Evolutionary conservation across 1,139 yeast species (phyloP).

Genomic region (Pichia sp.): DNA sequence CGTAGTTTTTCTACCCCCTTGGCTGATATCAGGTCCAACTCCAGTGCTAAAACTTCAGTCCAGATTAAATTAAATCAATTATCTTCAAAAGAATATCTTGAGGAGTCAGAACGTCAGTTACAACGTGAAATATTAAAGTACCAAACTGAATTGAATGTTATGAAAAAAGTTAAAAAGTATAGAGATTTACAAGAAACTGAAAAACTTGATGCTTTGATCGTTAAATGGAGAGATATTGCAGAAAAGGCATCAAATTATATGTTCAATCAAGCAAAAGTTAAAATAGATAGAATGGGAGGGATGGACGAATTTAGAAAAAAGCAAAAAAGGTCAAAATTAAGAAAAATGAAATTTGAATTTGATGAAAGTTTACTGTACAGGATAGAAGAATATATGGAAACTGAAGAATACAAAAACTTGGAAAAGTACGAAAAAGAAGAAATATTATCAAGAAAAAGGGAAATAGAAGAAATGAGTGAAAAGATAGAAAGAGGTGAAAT

Average conservation of each 20-base stretch:
- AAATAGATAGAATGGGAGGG: constrained; percentile 41
- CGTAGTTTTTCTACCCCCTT: constrained; percentile 24
- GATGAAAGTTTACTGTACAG: constrained; percentile 30
- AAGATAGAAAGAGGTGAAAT: constrained; percentile 24
- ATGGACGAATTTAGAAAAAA: constrained; percentile 35
- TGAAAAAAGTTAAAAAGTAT: constrained; percentile 34
- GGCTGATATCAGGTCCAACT: constrained; percentile 15
- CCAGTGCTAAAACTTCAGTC: constrained; percentile 15
- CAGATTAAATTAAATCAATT: constrained; percentile 18
- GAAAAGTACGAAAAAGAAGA: constrained; percentile 24
- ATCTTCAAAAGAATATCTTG: constrained; percentile 11
- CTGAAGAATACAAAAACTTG: constrained; percentile 25
- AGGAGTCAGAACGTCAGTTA: constrained; percentile 18
- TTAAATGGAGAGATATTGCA: constrained; percentile 41
- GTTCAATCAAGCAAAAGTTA: constrained; percentile 36
- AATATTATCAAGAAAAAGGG: constrained; percentile 24
- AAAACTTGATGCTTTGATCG: constrained; percentile 30
- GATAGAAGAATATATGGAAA: constrained; percentile 31
- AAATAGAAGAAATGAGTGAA: constrained; percentile 31
- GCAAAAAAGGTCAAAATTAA: constrained; percentile 32
- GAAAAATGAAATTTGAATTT: constrained; percentile 31
- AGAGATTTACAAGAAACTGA: constrained; percentile 24
- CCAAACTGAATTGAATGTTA: constrained; percentile 27
- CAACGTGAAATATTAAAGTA: constrained; percentile 28
- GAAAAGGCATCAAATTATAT: constrained; percentile 40